Base-by-base conservation (phyloP, 1,284 basidiomycete genomes). In the Heliocybe sulcata region DNA sequence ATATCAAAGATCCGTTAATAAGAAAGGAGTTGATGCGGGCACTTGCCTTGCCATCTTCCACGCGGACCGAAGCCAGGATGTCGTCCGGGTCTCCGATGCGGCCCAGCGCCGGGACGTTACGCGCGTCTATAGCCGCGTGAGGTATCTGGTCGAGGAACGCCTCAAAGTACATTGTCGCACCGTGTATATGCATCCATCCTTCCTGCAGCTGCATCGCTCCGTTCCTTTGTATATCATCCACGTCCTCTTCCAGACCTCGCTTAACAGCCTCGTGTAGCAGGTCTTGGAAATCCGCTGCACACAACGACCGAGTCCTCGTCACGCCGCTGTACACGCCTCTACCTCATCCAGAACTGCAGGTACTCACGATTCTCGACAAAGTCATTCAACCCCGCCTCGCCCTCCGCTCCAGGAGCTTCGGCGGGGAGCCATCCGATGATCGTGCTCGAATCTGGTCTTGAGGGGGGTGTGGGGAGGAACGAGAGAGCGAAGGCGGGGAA, bases 161-260 rank as follows among this genome's bases (percentile, higher is more conserved):
- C 27, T 19, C 10, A 50, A 19, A 35, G 26, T 11, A 9, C 9
- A 33, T n/a, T n/a, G 33, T 58, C 77, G 55, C 60, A 87, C 88
- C 89, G 52, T 90, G 81, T 51, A 92, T 83, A 64, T 92, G 89
- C 85, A 92, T 86, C 90, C 89, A 92, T 11, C 89, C 90, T 45
- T 80, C 68, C 55, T 80, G 78, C 2, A 81, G 69, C 62, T 87
- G 85, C 23, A 79, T 68, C 12, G 88, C 89, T 2, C 75, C 79
- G 57, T 83, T 83, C 12, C 64, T 76, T 71, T 85, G 83, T 2
- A 87, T 72, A 2, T 87, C 82, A 61, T 91, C 89, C 1, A 77
- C 70, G 14, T 73, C 76, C 51, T 85, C 78, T 6, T 63, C 64
- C 3, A 91, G 69, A 29, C 75, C 82, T 25, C 71, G 66, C 56